Evolutionary conservation across 164 flowering plant genomes (phyloP), one percentile per base, ranked within the genome.

Genomic region (Aristolochia fimbriata): DNA sequence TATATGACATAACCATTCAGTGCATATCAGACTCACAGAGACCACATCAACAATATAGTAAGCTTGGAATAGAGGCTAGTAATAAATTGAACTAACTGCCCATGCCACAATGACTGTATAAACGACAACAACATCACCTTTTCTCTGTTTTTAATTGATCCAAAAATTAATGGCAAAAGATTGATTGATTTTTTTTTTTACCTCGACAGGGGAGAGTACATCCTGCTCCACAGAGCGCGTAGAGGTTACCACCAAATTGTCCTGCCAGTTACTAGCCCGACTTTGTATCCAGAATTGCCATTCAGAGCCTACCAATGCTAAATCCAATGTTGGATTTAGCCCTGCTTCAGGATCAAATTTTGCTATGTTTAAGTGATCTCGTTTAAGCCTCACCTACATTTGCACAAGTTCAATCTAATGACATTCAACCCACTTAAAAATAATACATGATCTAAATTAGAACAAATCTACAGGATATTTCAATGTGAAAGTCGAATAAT

Each of bases 241-340:
- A 54, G 97, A 91, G 50, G 96, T 94, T 61, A 94, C 99, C 31
- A 85, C 93, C 75, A 94, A 71, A 69, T 88, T 94, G 49, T 94
- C 96, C 73, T 91, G 99, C 99, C 99, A 94, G 61, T 82, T 86
- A 70, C 95, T 94, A 52, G 96, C 96, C 60, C 91, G 83, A 67
- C 99, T 82, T 77, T 94, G 99, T 64, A 94, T 87, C 73, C 90
- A 78, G 70, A 94, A 82, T 78, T 86, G 97, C 97, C 97, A 91
- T 62, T 94, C 99, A 23, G 97, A 88, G 51, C 99, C 99, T 55
- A 94, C 99, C 76, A 94, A 76, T 62, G 83, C 95, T 56, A 94
- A 81, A 81, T 94, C 97, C 22, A 94, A 76, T 74, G 76, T 71
- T 24, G 99, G 99, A 77, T 94, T 96, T 59, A 94, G 70, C 47